Percentiles rank a stretch among this genome's conserved stretches.
Evolutionary conservation across 2,329 filamentous ascomycete genomes (phyloP).

Genomic region (Arthroderma sp.): DNA sequence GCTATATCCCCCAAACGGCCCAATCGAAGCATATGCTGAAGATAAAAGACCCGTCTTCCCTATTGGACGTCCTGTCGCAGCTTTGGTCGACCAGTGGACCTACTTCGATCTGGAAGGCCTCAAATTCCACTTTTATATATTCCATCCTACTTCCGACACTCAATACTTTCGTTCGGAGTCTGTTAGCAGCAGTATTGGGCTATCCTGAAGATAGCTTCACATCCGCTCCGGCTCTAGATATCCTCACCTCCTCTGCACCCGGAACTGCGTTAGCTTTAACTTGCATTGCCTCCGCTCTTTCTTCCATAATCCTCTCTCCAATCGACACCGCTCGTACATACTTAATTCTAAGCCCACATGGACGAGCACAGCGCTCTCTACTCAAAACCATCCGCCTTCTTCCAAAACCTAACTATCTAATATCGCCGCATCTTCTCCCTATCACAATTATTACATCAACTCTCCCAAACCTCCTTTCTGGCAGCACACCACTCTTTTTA

Average conservation of each 20-base stretch:
- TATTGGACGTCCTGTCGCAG: constrained; percentile 75
- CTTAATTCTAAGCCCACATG: constrained; percentile 72
- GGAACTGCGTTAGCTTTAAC: constrained; percentile 66
- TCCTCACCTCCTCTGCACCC: constrained; percentile 69
- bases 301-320: constrained; percentile 70
- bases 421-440: constrained; percentile 55
- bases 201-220: constrained; percentile 61
- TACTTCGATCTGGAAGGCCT: constrained; percentile 87
- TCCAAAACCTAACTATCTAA: constrained; percentile 56
- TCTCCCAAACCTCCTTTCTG: constrained; percentile 67
- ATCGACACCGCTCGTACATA: constrained; percentile 80
- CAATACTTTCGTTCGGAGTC: constrained; percentile 82
- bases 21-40: constrained; percentile 48
- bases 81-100: constrained; percentile 81
- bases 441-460: constrained; percentile 82
- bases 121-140: constrained; percentile 87
- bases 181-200: constrained; percentile 81
- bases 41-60: constrained; percentile 62
- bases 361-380: constrained; percentile 60
- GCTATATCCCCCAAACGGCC: constrained; percentile 29
- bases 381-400: constrained; percentile 64
- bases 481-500: constrained; percentile 72
- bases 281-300: constrained; percentile 51
- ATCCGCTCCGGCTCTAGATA: constrained; percentile 49
- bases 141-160: constrained; percentile 71